Evolutionary conservation across 805 yeast species (phyloP).

Genomic region (Candida mattraensis): DNA sequence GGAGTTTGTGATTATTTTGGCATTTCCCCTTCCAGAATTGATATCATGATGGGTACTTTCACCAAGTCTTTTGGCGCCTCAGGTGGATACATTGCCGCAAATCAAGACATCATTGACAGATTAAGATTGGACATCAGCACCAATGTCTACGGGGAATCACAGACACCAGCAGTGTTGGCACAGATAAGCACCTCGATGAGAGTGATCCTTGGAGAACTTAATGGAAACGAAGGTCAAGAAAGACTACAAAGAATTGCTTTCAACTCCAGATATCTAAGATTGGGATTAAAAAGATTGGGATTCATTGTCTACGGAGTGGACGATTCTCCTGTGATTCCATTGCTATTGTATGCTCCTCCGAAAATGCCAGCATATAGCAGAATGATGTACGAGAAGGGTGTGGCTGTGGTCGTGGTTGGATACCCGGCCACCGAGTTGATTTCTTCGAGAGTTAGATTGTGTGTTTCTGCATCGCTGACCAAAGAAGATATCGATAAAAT

Average conservation of each 20-base stretch:
- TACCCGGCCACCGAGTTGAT: constrained; percentile 96
- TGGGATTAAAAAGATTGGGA: constrained; percentile 89
- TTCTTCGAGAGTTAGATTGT: constrained; percentile 86
- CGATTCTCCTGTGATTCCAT: constrained; percentile 94
- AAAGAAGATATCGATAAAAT: constrained; percentile 90
- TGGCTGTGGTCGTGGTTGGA: constrained; percentile 95
- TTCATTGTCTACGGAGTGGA: constrained; percentile 93
- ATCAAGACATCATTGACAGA: constrained; percentile 65
- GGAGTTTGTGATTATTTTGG: constrained; percentile 95
- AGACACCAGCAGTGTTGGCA: constrained; percentile 86
- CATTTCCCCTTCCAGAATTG: constrained; percentile 72
- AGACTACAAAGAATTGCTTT: constrained; percentile 92
- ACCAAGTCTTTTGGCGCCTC: constrained; percentile 99
- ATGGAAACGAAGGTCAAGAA: constrained; percentile 92
- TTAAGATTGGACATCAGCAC: constrained; percentile 73
- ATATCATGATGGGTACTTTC: constrained; percentile 94
- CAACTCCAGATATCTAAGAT: constrained; percentile 88
- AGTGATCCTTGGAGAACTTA: constrained; percentile 76
- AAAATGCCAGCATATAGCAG: constrained; percentile 93
- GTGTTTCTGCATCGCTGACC: constrained; percentile 88
- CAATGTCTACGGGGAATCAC: constrained; percentile 76
- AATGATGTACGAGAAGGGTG: constrained; percentile 70
- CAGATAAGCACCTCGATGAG: constrained; percentile 82
- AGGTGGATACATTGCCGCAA: constrained; percentile 94
- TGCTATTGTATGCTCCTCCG: constrained; percentile 83